A percentile compares a stretch with the other conserved stretches of the same genome.
Evolutionary conservation across 2,329 filamentous ascomycete genomes (phyloP).

Genomic region (Fusarium domesticum): DNA sequence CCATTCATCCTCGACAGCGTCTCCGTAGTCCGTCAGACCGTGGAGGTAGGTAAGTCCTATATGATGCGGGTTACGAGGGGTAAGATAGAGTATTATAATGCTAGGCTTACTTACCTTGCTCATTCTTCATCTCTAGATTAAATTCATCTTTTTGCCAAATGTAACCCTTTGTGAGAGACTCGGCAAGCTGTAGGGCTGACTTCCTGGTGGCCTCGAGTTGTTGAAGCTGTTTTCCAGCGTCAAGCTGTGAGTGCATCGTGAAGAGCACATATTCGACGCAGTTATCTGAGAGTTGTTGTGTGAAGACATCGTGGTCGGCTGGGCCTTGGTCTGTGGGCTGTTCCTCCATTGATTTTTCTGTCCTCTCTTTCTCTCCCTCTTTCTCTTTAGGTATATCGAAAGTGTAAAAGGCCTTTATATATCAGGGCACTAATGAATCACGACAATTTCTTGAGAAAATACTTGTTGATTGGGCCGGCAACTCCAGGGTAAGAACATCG

Average conservation of each 20-base stretch:
- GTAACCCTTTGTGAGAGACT: slow-evolving; percentile 71
- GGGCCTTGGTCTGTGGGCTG: neutral
- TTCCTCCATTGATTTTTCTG: slow-evolving; percentile 1
- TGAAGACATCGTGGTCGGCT: slow-evolving; percentile 1
- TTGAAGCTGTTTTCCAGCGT: slow-evolving; percentile 56
- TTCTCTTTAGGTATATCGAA: no score
- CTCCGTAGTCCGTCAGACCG: slow-evolving; percentile 82
- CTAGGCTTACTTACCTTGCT: slow-evolving; percentile 45
- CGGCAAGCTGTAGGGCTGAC: slow-evolving; percentile 60
- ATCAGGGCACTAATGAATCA: no score
- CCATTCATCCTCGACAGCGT: slow-evolving; percentile 97
- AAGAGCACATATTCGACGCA: slow-evolving; percentile 83
- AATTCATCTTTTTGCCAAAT: slow-evolving; percentile 94
- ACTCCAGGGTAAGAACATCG: slow-evolving; percentile 15
- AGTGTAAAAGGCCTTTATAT: no score
- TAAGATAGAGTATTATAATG: neutral
- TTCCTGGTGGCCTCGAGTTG: slow-evolving; percentile 71
- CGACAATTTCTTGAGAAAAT: no score
- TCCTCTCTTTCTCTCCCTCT: neutral
- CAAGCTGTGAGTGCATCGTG: slow-evolving; percentile 56
- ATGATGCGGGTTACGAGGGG: slow-evolving; percentile 1
- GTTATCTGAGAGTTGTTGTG: slow-evolving; percentile 65
- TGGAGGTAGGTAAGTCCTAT: slow-evolving; percentile 61
- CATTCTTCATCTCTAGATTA: slow-evolving; percentile 61
- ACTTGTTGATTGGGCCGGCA: slow-evolving; percentile 1